These are phyloP conservation scores for Talaromyces funiculosus DNA, from an alignment of 2,329 filamentous ascomycete genomes.

Conservation along the genomic window DNA sequence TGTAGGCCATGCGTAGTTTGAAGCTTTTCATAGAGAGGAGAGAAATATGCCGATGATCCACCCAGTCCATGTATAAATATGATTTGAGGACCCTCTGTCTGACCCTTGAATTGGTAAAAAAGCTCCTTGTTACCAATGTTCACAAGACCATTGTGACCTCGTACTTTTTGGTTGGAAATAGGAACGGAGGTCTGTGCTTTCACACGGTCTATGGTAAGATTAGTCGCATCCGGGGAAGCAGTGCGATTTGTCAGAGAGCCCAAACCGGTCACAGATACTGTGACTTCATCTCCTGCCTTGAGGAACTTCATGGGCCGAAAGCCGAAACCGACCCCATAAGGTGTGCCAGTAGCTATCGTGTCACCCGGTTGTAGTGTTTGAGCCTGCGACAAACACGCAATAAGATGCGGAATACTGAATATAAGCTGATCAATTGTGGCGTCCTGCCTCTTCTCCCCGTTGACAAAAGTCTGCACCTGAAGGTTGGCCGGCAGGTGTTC, in stretches of 20 bases:
- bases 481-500: constrained; percentile 41
- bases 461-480: constrained; percentile 43
- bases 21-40: constrained; percentile 39
- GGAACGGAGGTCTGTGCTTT: constrained; percentile 21
- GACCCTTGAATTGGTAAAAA: constrained; percentile 32
- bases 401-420: neutral
- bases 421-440: constrained; percentile 24
- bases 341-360: constrained; percentile 16
- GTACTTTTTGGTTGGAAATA: constrained; percentile 27
- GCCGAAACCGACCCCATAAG: constrained; percentile 47
- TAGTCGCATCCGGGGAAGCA: constrained; percentile 13
- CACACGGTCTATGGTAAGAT: constrained; percentile 19
- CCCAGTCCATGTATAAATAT: constrained; percentile 55
- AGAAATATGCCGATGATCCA: constrained; percentile 42
- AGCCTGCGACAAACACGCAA: constrained; percentile 1
- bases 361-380: constrained; percentile 11
- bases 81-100: constrained; percentile 24
- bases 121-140: constrained; percentile 38
- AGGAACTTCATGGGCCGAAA: constrained; percentile 40
- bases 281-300: constrained; percentile 38
- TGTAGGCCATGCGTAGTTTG: constrained; percentile 31
- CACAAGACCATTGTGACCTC: constrained; percentile 30
- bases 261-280: constrained; percentile 39
- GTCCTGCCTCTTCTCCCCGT: constrained; percentile 48
- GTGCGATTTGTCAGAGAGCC: constrained; percentile 42